phyloP scores from a whole-genome alignment of 192 early-diverging fungal species.

The Coemansia sp. region DNA sequence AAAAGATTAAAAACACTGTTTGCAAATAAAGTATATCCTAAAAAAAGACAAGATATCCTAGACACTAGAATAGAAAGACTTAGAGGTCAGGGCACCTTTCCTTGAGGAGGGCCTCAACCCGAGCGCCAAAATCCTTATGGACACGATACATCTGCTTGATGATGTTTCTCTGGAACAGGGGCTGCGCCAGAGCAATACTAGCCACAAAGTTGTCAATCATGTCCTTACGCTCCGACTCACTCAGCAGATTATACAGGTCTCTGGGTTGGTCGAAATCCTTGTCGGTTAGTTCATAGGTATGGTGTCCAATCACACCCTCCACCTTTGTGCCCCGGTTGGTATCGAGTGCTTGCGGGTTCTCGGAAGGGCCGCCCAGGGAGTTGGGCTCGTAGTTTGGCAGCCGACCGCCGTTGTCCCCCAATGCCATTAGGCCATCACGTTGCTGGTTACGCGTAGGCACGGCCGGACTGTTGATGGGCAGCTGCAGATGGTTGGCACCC shows the following conservation, averaged over 20 bases:
- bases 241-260: slow-evolving; percentile 47
- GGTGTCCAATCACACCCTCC: slow-evolving; percentile 49
- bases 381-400: slow-evolving; percentile 60
- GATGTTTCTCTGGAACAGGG: slow-evolving; percentile 52
- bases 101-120: slow-evolving; percentile 36
- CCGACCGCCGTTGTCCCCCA: slow-evolving; percentile 53
- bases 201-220: slow-evolving; percentile 56
- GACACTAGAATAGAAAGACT: too few relatives aligned
- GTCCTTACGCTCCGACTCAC: slow-evolving; percentile 34
- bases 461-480: slow-evolving; percentile 62
- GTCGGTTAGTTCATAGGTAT: slow-evolving; percentile 49
- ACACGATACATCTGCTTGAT: slow-evolving; percentile 54
- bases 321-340: slow-evolving; percentile 30
- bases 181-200: slow-evolving; percentile 49
- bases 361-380: slow-evolving; percentile 52
- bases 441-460: slow-evolving; percentile 55
- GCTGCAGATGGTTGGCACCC: slow-evolving; percentile 64
- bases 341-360: slow-evolving; percentile 15
- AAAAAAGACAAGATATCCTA: too few relatives aligned
- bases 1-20: too few relatives aligned
- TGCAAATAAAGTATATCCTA: too few relatives aligned
- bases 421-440: slow-evolving; percentile 58
- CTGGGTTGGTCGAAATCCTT: slow-evolving; percentile 62
- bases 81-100: neutral
- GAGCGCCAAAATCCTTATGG: slow-evolving; percentile 52